Percentiles rank a stretch among this genome's conserved stretches.
Evolutionary conservation across 768 basidiomycete species (phyloP).

Genomic region (Tricholoma terreum): DNA sequence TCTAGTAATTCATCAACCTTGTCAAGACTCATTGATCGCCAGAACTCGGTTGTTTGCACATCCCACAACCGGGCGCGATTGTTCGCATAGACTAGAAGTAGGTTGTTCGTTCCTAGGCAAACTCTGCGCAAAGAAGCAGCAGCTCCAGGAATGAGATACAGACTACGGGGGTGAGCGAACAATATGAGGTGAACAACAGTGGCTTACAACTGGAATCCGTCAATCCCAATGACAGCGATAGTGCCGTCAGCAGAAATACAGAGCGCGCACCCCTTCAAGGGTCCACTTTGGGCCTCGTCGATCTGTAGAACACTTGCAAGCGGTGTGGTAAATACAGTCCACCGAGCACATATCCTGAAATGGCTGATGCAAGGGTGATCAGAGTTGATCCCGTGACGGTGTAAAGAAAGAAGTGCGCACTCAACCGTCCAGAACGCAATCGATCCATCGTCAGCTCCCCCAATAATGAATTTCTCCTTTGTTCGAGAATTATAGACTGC

Average conservation of each 20-base stretch:
- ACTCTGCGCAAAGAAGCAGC: conserved; percentile 61
- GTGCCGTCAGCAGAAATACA: conserved; percentile 80
- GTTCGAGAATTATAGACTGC: conserved; percentile 55
- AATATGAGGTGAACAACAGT: background rate
- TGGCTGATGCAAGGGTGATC: conserved; percentile 48
- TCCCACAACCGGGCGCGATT: conserved; percentile 87
- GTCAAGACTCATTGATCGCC: conserved; percentile 73
- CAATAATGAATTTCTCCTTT: conserved; percentile 61
- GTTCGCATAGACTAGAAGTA: conserved; percentile 74
- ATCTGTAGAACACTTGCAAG: conserved; percentile 59
- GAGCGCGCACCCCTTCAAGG: conserved; percentile 64
- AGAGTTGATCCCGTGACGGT: background rate
- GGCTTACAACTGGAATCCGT: conserved; percentile 76
- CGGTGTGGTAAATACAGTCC: conserved; percentile 70
- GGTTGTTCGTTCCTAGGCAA: conserved; percentile 63
- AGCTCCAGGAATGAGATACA: conserved; percentile 81
- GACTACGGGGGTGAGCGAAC: conserved; percentile 36
- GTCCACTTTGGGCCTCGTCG: conserved; percentile 46
- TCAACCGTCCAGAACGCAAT: conserved; percentile 68
- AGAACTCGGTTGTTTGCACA: conserved; percentile 74
- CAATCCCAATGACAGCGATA: conserved; percentile 72
- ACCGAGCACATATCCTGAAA: conserved; percentile 63
- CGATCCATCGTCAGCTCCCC: conserved; percentile 77
- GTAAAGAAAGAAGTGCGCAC: conserved; percentile 37
- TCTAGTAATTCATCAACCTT: conserved; percentile 74